A percentile compares a stretch with the other conserved stretches of the same genome.
Evolutionary conservation across 371 early-diverging fungal species (phyloP).

Genomic region (Fennellomyces sp.): DNA sequence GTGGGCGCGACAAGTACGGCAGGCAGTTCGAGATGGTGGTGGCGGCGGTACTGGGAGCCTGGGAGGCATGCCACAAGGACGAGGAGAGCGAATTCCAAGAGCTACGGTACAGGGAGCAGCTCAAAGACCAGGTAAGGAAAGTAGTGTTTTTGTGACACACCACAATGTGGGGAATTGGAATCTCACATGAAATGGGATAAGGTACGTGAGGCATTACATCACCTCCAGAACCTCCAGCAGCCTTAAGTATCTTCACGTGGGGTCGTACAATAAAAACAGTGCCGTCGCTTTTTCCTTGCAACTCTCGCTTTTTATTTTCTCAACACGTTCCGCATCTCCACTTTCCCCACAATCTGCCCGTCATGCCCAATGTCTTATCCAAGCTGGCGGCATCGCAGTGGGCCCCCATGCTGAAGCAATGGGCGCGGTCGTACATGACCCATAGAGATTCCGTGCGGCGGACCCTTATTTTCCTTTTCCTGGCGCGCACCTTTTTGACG

Average conservation of each 20-base stretch:
- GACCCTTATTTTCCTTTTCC: slow-evolving; percentile 37
- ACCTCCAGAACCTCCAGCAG: slow-evolving; percentile 4
- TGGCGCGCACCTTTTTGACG: slow-evolving; percentile 44
- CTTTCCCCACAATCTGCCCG: background rate
- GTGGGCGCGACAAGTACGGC: slow-evolving; percentile 51
- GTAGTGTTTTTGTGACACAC: background rate
- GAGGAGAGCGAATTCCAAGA: slow-evolving; percentile 56
- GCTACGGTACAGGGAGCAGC: slow-evolving; percentile 60
- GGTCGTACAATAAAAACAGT: background rate
- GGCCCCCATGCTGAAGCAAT: slow-evolving; percentile 10
- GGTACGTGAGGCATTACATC: slow-evolving; percentile 11
- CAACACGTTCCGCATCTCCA: background rate
- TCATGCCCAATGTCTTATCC: slow-evolving; percentile 12
- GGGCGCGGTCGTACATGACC: slow-evolving; percentile 7
- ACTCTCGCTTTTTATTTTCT: slow-evolving; percentile 5
- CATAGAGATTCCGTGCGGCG: slow-evolving; percentile 48
- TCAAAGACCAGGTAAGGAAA: slow-evolving; percentile 51
- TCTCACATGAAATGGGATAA: slow-evolving; percentile 1
- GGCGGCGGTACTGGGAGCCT: slow-evolving; percentile 44
- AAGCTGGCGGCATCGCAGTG: slow-evolving; percentile 12
- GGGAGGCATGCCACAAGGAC: slow-evolving; percentile 34
- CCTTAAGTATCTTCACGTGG: slow-evolving; percentile 1
- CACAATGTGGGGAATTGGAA: background rate
- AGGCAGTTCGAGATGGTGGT: slow-evolving; percentile 41
- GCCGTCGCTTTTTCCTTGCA: background rate